phyloP scores from a whole-genome alignment of 768 basidiomycete genomes.

The Lactarius pseudohatsudake region DNA sequence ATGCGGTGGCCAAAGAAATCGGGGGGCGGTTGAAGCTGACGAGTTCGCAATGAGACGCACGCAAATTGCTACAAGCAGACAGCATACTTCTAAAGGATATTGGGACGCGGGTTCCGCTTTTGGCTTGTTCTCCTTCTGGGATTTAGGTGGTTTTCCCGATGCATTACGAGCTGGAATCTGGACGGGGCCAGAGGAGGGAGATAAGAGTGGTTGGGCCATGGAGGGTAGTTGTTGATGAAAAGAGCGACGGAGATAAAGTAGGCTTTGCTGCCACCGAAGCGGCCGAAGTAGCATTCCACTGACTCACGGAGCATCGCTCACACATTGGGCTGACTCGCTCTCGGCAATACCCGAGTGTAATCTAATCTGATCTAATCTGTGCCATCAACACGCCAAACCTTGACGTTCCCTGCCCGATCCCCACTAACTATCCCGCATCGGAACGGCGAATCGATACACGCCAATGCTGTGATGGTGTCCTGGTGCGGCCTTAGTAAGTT shows the following conservation, averaged over 20 bases:
- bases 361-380: constrained; percentile 32
- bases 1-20: constrained; percentile 88
- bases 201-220: constrained; percentile 55
- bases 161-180: constrained; percentile 41
- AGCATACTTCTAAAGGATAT: constrained; percentile 62
- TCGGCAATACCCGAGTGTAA: constrained; percentile 16
- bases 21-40: constrained; percentile 76
- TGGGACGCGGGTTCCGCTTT: constrained; percentile 41
- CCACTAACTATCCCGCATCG: constrained; percentile 90
- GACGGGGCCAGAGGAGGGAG: constrained; percentile 51
- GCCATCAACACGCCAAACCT: constrained; percentile 80
- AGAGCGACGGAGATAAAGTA: constrained; percentile 24
- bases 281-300: constrained; percentile 24
- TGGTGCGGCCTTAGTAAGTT: constrained; percentile 84
- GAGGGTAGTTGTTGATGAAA: constrained; percentile 33
- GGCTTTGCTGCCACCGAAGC: constrained; percentile 19
- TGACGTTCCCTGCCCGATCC: constrained; percentile 85
- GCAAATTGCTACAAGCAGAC: neutral
- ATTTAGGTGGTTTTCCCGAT: constrained; percentile 33
- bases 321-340: neutral
- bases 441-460: constrained; percentile 90
- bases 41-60: constrained; percentile 22
- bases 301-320: neutral
- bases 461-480: constrained; percentile 83
- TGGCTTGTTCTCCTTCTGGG: constrained; percentile 47